phyloP scores from a whole-genome alignment of 192 early-diverging fungal genomes.

The Backusella circina region DNA sequence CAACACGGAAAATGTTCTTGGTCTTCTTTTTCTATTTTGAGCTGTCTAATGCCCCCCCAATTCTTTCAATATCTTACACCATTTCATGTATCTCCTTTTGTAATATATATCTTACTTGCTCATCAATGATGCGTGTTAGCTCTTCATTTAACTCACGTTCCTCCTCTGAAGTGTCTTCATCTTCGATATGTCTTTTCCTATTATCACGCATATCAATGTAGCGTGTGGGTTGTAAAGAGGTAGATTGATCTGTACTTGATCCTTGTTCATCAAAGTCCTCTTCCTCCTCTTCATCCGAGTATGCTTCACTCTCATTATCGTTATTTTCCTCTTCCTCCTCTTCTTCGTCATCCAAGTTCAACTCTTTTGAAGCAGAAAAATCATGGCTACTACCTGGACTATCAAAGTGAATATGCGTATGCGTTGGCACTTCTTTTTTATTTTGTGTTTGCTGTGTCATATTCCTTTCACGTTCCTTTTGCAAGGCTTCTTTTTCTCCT shows the following conservation, averaged over 20 bases:
- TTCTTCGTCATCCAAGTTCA: background rate
- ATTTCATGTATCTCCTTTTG: background rate
- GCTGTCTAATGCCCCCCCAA: no score
- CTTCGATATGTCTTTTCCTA: background rate
- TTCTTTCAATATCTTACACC: background rate
- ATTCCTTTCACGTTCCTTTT: background rate
- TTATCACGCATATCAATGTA: background rate
- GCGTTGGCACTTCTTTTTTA: background rate
- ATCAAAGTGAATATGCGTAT: background rate
- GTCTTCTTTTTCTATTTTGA: background rate
- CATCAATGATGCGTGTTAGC: background rate
- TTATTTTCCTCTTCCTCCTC: background rate
- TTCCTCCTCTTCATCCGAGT: background rate
- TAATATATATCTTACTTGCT: background rate
- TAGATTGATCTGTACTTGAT: background rate
- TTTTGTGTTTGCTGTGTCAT: background rate
- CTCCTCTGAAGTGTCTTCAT: slow-evolving; percentile 1
- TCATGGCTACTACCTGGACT: background rate
- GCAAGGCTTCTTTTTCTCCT: background rate
- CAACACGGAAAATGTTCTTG: background rate
- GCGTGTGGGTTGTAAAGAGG: background rate
- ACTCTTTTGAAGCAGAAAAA: background rate
- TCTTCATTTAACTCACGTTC: slow-evolving; percentile 8
- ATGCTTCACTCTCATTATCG: background rate
- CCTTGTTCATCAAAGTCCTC: background rate